Percentiles rank a stretch among this genome's conserved stretches.
phyloP scores from a whole-genome alignment of 2,329 filamentous ascomycete genomes.

The Colletotrichum sp. region DNA sequence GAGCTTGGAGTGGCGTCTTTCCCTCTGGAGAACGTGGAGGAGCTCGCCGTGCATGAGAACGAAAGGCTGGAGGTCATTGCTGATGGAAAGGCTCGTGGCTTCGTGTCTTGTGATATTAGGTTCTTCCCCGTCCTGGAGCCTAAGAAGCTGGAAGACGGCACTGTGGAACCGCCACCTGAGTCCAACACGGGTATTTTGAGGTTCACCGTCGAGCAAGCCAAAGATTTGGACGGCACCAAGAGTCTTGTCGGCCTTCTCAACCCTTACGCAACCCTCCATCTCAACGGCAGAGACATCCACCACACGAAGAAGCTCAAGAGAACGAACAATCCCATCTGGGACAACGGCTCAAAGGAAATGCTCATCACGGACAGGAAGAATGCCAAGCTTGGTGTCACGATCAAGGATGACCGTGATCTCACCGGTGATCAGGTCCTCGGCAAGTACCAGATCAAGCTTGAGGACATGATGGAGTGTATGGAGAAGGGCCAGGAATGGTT shows the following conservation, averaged over 20 bases:
- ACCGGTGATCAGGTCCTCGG: slow-evolving; percentile 83
- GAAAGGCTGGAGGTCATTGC: slow-evolving; percentile 82
- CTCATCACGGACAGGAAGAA: slow-evolving; percentile 92
- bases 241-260: slow-evolving; percentile 90
- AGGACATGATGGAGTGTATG: slow-evolving; percentile 91
- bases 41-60: slow-evolving; percentile 80
- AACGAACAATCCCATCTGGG: slow-evolving; percentile 97
- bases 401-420: slow-evolving; percentile 95
- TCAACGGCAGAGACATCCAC: slow-evolving; percentile 93
- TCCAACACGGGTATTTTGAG: slow-evolving; percentile 92
- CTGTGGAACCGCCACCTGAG: slow-evolving; percentile 80
- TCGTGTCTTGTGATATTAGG: slow-evolving; percentile 80
- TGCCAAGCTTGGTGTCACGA: slow-evolving; percentile 86
- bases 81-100: slow-evolving; percentile 83
- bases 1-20: slow-evolving; percentile 90
- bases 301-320: slow-evolving; percentile 92
- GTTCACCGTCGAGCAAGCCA: slow-evolving; percentile 94
- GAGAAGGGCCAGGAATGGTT: slow-evolving; percentile 97
- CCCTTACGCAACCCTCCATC: slow-evolving; percentile 85
- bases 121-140: slow-evolving; percentile 93
- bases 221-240: slow-evolving; percentile 92
- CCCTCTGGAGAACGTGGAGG: slow-evolving; percentile 80
- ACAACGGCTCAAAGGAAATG: slow-evolving; percentile 90
- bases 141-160: slow-evolving; percentile 76
- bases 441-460: slow-evolving; percentile 92